Conservation (phyloP, 148 eudicot species). For the Polygonum maritimum region DNA sequence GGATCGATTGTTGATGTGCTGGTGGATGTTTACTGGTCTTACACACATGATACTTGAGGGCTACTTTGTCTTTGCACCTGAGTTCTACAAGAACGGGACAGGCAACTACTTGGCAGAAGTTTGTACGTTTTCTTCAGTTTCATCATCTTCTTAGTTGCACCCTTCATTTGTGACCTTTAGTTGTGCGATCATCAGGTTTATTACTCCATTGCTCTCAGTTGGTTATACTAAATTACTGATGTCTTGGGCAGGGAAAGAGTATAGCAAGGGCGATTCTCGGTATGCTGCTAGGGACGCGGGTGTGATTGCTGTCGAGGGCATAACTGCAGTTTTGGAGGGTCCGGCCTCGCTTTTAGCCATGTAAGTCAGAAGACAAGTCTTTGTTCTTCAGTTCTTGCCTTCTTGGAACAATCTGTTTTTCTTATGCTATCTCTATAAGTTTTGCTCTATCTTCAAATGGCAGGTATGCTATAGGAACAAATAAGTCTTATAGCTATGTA, state of each 20-base stretch:
- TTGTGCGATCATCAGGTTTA: no score
- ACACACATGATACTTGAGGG: slow-evolving; percentile 80
- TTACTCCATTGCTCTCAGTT: not conserved
- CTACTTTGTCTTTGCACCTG: slow-evolving; percentile 77
- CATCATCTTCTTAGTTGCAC: not conserved
- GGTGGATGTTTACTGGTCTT: slow-evolving; percentile 87
- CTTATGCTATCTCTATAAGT: no score
- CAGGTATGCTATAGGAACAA: slow-evolving; percentile 82
- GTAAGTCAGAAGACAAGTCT: slow-evolving; percentile 33
- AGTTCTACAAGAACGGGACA: slow-evolving; percentile 56
- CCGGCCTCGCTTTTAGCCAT: slow-evolving; percentile 77
- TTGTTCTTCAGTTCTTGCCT: no score
- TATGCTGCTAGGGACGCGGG: slow-evolving; percentile 72
- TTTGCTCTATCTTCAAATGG: not conserved
- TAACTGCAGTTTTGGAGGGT: slow-evolving; percentile 73
- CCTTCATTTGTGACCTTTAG: not conserved
- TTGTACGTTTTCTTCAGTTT: slow-evolving; percentile 37
- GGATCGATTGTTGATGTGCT: slow-evolving; percentile 79
- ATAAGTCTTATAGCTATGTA: slow-evolving; percentile 60
- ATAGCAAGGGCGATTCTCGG: slow-evolving; percentile 90
- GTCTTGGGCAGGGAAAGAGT: slow-evolving; percentile 74
- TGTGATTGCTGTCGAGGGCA: slow-evolving; percentile 67
- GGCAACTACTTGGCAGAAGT: slow-evolving; percentile 73
- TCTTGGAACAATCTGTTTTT: not conserved
- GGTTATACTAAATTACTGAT: not conserved